Conservation (phyloP, 352 stramenopile genomes). For the Pythium brassicae region DNA sequence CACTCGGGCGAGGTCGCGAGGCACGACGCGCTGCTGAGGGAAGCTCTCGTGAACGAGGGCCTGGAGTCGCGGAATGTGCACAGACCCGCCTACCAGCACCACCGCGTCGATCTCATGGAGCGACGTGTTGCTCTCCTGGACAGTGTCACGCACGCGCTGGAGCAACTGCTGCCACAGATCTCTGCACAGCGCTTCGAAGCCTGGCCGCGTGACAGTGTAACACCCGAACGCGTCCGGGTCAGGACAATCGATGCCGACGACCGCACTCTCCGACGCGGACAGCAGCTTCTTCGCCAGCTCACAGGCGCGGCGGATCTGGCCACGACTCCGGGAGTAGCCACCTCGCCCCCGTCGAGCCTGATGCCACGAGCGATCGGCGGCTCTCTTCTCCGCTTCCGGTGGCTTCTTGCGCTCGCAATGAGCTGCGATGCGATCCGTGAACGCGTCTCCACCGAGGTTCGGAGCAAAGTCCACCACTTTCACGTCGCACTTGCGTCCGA, state of each 20-base stretch:
- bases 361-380: not conserved
- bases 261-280: slow-evolving; percentile 22
- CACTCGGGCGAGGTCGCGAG: not conserved
- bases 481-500: slow-evolving; percentile 4
- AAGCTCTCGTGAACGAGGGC: slow-evolving; percentile 20
- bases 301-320: slow-evolving; percentile 27
- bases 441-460: slow-evolving; percentile 15
- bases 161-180: slow-evolving; percentile 25
- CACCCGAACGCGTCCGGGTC: slow-evolving; percentile 17
- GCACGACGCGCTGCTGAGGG: slow-evolving; percentile 6
- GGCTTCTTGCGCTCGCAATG: slow-evolving; percentile 14
- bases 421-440: slow-evolving; percentile 23
- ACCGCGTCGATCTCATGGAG: slow-evolving; percentile 25
- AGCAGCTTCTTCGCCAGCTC: slow-evolving; percentile 43
- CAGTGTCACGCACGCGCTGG: slow-evolving; percentile 15
- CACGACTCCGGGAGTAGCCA: slow-evolving; percentile 5
- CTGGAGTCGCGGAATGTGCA: slow-evolving; percentile 22
- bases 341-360: not conserved
- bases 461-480: slow-evolving; percentile 11
- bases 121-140: slow-evolving; percentile 16
- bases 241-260: slow-evolving; percentile 28
- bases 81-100: slow-evolving; percentile 28
- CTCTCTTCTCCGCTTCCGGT: not conserved
- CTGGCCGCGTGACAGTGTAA: slow-evolving; percentile 27
- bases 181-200: slow-evolving; percentile 34